Evolutionary conservation across 2,329 filamentous ascomycete species (phyloP).

Genomic region (Sporothrix euskadiensis): DNA sequence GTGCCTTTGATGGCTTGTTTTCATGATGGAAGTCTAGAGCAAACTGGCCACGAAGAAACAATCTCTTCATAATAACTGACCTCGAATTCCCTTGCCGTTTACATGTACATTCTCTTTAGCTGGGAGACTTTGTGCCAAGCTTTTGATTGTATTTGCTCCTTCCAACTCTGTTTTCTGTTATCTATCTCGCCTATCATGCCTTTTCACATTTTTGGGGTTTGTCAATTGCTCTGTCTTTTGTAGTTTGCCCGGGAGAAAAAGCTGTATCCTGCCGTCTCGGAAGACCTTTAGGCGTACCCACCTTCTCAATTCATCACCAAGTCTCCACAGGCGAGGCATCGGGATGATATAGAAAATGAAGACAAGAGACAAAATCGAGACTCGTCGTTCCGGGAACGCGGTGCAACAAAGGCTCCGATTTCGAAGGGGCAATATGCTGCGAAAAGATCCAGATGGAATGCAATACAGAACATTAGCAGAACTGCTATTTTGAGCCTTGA

Average conservation of each 20-base stretch:
- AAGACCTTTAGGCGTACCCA: neutral
- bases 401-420: neutral
- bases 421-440: neutral
- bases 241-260: neutral
- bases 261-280: neutral
- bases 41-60: neutral
- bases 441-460: neutral
- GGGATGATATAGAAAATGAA: neutral
- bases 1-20: no score
- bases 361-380: neutral
- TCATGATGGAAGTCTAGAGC: no score
- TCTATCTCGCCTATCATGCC: neutral
- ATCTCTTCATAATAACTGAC: neutral
- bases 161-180: neutral
- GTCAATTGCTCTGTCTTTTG: neutral
- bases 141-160: neutral
- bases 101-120: neutral
- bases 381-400: constrained; percentile 6
- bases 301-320: neutral
- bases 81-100: neutral
- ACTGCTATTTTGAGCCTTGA: neutral
- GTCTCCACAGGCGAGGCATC: neutral
- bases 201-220: neutral
- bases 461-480: neutral
- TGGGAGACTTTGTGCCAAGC: neutral